Base-by-base conservation (phyloP, 2,329 filamentous ascomycete genomes). In the Blumeria hordei region DNA sequence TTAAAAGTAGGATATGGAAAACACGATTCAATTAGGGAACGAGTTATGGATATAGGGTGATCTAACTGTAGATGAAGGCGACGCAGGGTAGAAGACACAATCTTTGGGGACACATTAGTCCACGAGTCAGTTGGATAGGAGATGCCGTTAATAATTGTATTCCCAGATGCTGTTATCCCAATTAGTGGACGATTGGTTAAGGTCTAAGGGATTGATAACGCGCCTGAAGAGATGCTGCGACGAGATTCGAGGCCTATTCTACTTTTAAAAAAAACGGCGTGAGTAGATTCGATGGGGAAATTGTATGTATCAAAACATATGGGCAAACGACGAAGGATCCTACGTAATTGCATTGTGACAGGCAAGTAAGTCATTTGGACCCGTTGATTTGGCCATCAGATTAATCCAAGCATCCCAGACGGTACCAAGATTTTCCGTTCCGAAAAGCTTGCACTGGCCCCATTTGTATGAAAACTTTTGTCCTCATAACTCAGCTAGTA, bases 1-100 rank as follows among this genome's bases (percentile, higher is more conserved):
- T 77, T 79, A 70, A 81, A 95, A 9, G 75, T 77, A 0, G 83
- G 78, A 3, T 66, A 66, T 0, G 86, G 81, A 66, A 96, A 98
- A 58, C 83, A 81, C 55, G 85, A 87, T 70, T 96, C 85, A 64
- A 98, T 93, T 58, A 98, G 82, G 63, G 88, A 79, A 41, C 92
- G 81, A 10, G 92, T 96, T 63, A 96, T 94, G 61, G 78, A 79
- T 37, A 98, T 74, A 28, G 92, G 92, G 65, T 98, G 92, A 68
- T 94, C 81, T 58, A 81, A 77, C 64, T 92, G 80, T n/a, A 94
- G 75, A 68, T 98, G 92, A n/a, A 98, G 74, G 55, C 77, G 80
- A 58, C 87, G 83, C 50, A 80, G 75, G 51, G 93, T 76, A 56
- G 85, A 79, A 21, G 79, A 72, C 51, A 88, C 70, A 59, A 98